Percentiles rank a stretch among this genome's conserved stretches.
Evolutionary conservation across 1,284 basidiomycete genomes (phyloP).

Genomic region (Trametes sp.): DNA sequence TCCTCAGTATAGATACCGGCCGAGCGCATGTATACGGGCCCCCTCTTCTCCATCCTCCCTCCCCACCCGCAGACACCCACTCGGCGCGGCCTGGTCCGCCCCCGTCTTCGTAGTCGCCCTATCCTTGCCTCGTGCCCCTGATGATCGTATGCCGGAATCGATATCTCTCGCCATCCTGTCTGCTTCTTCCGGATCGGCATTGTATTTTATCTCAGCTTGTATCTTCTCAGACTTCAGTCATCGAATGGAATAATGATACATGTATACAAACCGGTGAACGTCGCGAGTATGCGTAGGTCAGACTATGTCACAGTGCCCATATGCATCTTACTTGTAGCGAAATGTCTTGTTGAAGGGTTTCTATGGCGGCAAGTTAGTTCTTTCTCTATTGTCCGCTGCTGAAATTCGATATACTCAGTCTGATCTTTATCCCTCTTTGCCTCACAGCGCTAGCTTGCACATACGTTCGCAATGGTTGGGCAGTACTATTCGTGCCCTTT

Average conservation of each 20-base stretch:
- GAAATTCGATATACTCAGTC: no score
- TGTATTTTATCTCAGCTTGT: constrained; percentile 38
- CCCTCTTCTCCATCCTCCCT: constrained; percentile 11
- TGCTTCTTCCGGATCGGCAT: constrained; percentile 34
- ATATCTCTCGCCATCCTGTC: constrained; percentile 30
- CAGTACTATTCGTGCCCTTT: no score
- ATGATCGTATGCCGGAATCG: constrained; percentile 30
- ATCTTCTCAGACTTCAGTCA: constrained; percentile 30
- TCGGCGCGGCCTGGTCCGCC: constrained; percentile 23
- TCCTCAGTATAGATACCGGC: constrained; percentile 31
- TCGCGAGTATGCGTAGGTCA: no score
- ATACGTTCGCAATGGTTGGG: no score
- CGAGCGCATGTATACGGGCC: constrained; percentile 24
- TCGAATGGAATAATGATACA: constrained; percentile 33
- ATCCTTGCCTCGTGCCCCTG: constrained; percentile 8
- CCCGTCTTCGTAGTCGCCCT: constrained; percentile 8
- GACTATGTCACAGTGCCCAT: no score
- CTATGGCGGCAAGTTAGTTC: no score
- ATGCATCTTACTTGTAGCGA: no score
- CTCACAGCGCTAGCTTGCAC: no score
- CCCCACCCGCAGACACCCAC: constrained; percentile 14
- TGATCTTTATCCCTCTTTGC: no score
- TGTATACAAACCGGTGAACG: constrained; percentile 5
- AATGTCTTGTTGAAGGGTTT: no score
- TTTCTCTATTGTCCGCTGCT: no score